Evolutionary conservation across 202 grass and related monocot species (phyloP), one percentile per base, ranked within the genome.

Genomic region (Elaeis oleifera): DNA sequence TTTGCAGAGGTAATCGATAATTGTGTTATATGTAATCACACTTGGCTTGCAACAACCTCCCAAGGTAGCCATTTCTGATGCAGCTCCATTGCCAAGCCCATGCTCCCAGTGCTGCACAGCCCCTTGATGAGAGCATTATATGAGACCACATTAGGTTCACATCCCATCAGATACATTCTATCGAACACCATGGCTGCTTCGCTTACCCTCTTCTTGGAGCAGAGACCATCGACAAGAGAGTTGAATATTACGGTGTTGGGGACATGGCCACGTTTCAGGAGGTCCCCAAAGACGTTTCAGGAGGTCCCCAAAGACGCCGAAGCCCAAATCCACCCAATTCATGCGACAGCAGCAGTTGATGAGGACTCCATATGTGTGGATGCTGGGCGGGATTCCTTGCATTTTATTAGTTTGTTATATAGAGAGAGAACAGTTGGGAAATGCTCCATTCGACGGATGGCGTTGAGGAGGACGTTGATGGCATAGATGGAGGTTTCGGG

Each of bases 101-200:
- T 51, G 6, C 67, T 51, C 19, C 53, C 22, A 5, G 6, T 67
- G 50, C 25, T 50, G n/a, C 73, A 76, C 7, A 58, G 53, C 1
- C 61, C 61, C 25, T 49, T 39, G 14, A 67, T 49, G 19, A 67
- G n/a, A 18, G 48, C 58, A 20, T 1, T 60, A 28, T 68, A 58
- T 8, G 49, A 23, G 5, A 65, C 50, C n/a, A 57, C 18, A 64
- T 60, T 4, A 29, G 48, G 61, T 21, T 4, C 2, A 58, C 32
- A 68, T 36, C 54, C 73, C 17, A 58, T 60, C 6, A 17, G 11
- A 59, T 53, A 32, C 63, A 76, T 60, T 76, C 51, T 52, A 4
- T 36, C 63, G 20, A 20, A 20, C 20, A 20, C 20, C 20, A 20
- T 20, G 20, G 20, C 20, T 20, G 20, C 20, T 20, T 20, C 20